A percentile compares a stretch with the other conserved stretches of the same genome.
phyloP scores from a whole-genome alignment of 176 grass and related monocot species.

The Raddia guianensis region DNA sequence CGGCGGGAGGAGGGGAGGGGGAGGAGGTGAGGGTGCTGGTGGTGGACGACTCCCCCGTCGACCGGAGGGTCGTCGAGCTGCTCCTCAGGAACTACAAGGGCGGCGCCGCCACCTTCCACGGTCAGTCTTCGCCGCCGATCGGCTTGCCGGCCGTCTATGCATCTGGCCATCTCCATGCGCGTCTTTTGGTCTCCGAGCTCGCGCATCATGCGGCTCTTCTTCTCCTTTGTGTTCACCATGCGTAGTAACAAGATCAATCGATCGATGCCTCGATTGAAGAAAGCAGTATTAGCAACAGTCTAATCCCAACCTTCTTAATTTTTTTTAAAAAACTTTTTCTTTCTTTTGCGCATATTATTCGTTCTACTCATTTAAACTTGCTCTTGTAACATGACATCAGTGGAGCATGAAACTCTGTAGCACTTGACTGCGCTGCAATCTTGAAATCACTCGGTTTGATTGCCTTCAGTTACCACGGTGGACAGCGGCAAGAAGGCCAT shows the following conservation, averaged over 20 bases:
- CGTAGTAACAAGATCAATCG: not conserved
- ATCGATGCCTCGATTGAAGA: not conserved
- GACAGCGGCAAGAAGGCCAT: constrained; percentile 91
- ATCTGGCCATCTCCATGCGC: no score
- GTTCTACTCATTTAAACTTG: not conserved
- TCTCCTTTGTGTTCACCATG: no score
- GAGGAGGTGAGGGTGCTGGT: constrained; percentile 73
- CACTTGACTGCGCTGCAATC: not conserved
- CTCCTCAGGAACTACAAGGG: constrained; percentile 57
- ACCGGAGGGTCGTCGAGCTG: constrained; percentile 69
- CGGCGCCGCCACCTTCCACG: constrained; percentile 52
- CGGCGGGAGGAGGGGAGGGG: not conserved
- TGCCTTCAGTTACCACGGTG: constrained; percentile 70
- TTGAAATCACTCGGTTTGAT: not conserved
- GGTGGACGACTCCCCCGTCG: constrained; percentile 82
- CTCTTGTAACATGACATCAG: not conserved
- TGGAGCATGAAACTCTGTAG: not conserved
- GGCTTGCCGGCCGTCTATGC: no score
- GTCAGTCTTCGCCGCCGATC: constrained; percentile 16
- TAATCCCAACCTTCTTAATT: no score
- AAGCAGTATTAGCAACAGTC: not conserved
- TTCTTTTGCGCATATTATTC: not conserved
- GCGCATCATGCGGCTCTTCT: no score
- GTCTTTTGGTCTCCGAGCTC: no score
- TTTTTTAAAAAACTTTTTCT: not conserved